Evolutionary conservation across 805 yeast species (phyloP), one percentile per base, ranked within the genome.

Genomic region (Myxozyma vanderwaltii): DNA sequence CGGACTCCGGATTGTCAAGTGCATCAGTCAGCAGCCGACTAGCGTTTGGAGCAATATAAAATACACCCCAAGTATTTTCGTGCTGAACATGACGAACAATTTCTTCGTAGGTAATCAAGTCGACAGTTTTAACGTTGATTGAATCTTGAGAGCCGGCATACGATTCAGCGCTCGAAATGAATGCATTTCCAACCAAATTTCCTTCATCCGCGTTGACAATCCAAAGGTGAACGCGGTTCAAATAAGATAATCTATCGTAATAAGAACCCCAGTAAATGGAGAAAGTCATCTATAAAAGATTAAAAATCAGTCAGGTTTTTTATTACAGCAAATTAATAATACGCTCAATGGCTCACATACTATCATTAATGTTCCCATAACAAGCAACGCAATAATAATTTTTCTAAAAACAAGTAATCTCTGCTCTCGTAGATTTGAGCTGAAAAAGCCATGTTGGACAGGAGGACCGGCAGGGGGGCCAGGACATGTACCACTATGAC

Each of bases 1-100:
- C 23, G 15, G 54, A n/a, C 4, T 48, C 26, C 0, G 77, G 78
- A 15, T 59, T 55, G 31, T 65, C 60, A n/a, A 84, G 70, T 2
- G 84, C 84, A 21, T 73, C 65, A 26, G 68, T 60, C 23, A 77
- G 69, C 38, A 75, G 68, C 24, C 66, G 66, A 3, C 84, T 76
- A 0, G 86, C 82, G 66, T 82, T 79, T 13, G 77, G 71, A 21
- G 70, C 67, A 35, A 86, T 81, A 62, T 82, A 81, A 36, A 86
- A 73, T 0, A 86, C 81, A 24, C 81, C 79, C 94, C 92, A 88
- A 67, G 78, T 85, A 17, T 79, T 67, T 70, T 84, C 55, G 13
- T 40, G 82, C 53, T 79, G 80, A 65, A 81, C 83, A 13, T 15
- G 19, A 17, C 46, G n/a, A 2, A 86, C 77, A 54, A 73, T 72